phyloP scores from a whole-genome alignment of 2,329 filamentous ascomycete genomes.

The Ciborinia camelliae region DNA sequence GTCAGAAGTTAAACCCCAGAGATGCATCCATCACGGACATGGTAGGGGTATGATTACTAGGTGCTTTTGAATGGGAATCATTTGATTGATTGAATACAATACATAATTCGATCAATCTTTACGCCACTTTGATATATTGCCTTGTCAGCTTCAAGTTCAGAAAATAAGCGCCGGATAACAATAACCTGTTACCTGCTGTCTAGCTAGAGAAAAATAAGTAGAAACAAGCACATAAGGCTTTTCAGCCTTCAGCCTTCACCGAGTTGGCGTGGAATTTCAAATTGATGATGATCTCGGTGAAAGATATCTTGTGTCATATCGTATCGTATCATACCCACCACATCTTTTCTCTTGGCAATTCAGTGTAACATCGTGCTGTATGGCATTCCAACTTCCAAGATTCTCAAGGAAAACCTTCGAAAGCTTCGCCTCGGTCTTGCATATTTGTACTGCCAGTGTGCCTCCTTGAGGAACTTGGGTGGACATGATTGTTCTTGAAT shows the following conservation, averaged over 20 bases:
- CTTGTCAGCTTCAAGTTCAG: background rate
- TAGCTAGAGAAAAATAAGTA: too few relatives aligned
- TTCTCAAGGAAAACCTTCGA: background rate
- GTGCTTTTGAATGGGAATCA: background rate
- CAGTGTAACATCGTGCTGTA: background rate
- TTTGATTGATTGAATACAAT: background rate
- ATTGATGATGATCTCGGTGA: background rate
- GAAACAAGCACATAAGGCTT: background rate
- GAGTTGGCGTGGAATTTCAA: too few relatives aligned
- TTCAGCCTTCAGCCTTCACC: background rate
- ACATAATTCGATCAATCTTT: too few relatives aligned
- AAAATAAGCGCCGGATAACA: slow-evolving; percentile 1
- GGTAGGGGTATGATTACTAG: background rate
- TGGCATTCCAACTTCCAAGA: background rate
- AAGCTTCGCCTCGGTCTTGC: slow-evolving; percentile 11
- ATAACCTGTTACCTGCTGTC: background rate
- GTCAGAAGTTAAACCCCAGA: background rate
- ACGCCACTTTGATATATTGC: background rate
- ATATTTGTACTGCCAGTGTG: too few relatives aligned
- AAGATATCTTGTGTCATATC: background rate
- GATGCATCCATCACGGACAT: background rate
- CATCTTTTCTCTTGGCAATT: background rate
- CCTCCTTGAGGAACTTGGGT: background rate
- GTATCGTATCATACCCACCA: background rate
- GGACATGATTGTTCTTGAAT: background rate